A percentile compares a stretch with the other conserved stretches of the same genome.
Evolutionary conservation across 1,139 yeast species (phyloP).

Genomic region (Yamadazyma blattariae): DNA sequence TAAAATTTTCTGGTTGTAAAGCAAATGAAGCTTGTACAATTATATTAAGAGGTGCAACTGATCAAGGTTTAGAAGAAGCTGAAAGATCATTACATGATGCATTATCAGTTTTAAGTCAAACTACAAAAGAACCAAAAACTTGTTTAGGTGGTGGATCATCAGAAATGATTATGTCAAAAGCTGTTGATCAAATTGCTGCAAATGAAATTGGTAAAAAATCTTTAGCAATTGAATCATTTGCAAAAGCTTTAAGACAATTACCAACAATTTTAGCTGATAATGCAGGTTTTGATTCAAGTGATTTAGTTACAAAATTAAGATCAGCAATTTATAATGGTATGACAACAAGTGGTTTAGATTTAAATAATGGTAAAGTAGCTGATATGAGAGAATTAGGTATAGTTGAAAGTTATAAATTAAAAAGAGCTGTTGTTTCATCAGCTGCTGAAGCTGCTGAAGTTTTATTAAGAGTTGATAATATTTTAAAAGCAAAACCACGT

Average conservation of each 20-base stretch:
- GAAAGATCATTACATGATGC: slow-evolving; percentile 98
- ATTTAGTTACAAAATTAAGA: slow-evolving; percentile 84
- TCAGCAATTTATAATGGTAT: slow-evolving; percentile 92
- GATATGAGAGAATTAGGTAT: slow-evolving; percentile 95
- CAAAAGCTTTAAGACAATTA: slow-evolving; percentile 87
- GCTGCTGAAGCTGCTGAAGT: slow-evolving; percentile 98
- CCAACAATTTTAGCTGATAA: slow-evolving; percentile 96
- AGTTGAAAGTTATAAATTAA: slow-evolving; percentile 88
- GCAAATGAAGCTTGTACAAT: slow-evolving; percentile 97
- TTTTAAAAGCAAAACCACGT: slow-evolving; percentile 94
- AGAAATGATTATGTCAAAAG: slow-evolving; percentile 97
- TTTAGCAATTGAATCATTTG: slow-evolving; percentile 91
- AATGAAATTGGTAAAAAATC: slow-evolving; percentile 93
- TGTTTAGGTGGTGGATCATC: slow-evolving; percentile 98
- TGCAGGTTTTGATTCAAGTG: slow-evolving; percentile 95
- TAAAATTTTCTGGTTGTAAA: slow-evolving; percentile 90
- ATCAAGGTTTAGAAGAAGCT: slow-evolving; percentile 93
- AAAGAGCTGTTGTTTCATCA: slow-evolving; percentile 91
- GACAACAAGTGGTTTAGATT: slow-evolving; percentile 86
- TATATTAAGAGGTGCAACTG: slow-evolving; percentile 95
- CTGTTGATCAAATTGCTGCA: slow-evolving; percentile 94
- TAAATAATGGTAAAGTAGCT: slow-evolving; percentile 77
- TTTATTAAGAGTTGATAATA: slow-evolving; percentile 89
- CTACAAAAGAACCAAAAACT: slow-evolving; percentile 91
- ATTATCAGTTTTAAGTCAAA: slow-evolving; percentile 89